Evolutionary conservation across 352 stramenopile species (phyloP).

Genomic region (Saprolegnia parasitica): DNA sequence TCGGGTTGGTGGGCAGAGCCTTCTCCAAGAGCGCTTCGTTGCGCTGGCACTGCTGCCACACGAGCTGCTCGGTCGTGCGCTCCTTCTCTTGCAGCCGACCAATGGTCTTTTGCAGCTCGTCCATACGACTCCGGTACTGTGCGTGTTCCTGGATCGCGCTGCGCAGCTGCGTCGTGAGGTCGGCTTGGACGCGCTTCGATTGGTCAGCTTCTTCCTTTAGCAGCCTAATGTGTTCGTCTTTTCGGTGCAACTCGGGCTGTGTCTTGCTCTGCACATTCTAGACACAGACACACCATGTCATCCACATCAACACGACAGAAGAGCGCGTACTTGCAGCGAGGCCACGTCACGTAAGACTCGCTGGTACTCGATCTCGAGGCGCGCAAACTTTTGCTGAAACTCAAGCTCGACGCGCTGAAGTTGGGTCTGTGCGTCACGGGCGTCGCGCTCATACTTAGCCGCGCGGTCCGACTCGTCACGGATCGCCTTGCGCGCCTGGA

Average conservation of each 20-base stretch:
- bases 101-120: constrained; percentile 10
- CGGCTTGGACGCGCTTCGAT: not conserved
- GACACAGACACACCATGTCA: not conserved
- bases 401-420: not conserved
- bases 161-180: constrained; percentile 1
- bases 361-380: constrained; percentile 22
- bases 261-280: constrained; percentile 8
- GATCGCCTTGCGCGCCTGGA: not conserved
- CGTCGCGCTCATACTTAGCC: not conserved
- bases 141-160: constrained; percentile 9
- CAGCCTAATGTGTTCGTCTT: constrained; percentile 20
- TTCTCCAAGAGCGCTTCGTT: constrained; percentile 2
- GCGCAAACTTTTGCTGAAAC: not conserved
- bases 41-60: constrained; percentile 10
- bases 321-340: not conserved
- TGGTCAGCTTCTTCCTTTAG: constrained; percentile 23
- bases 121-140: not conserved
- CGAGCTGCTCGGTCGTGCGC: constrained; percentile 6
- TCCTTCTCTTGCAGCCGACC: constrained; percentile 4
- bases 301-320: not conserved
- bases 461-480: not conserved
- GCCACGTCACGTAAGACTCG: not conserved
- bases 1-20: not conserved
- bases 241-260: not conserved
- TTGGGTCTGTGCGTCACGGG: not conserved